A percentile compares a stretch with the other conserved stretches of the same genome.
phyloP scores from a whole-genome alignment of 495 filamentous ascomycete species.

The Hypoxylon lenormandii region DNA sequence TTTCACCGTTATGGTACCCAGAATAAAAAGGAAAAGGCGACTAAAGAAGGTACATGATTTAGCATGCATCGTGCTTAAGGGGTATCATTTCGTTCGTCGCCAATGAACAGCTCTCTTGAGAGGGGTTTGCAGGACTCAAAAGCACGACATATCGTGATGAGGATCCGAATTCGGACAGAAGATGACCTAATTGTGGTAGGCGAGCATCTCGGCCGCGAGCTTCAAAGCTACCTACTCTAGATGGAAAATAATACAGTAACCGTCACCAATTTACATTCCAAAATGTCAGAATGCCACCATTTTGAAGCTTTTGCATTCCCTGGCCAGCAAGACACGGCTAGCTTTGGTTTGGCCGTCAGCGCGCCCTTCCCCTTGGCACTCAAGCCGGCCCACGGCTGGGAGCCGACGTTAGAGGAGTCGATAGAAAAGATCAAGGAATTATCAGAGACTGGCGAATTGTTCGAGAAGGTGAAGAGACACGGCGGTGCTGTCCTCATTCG shows the following conservation, averaged over 20 bases:
- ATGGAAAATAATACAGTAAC: background rate
- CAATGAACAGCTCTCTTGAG: background rate
- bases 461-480: slow-evolving; percentile 24
- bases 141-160: background rate
- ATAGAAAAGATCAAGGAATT: slow-evolving; percentile 4
- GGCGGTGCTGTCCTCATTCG: slow-evolving; percentile 44
- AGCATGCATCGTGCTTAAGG: background rate
- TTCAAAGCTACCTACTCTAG: background rate
- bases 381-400: background rate
- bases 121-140: background rate
- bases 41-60: too few species aligned
- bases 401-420: slow-evolving; percentile 8
- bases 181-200: background rate
- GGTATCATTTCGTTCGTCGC: background rate
- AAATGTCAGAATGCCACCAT: slow-evolving; percentile 1
- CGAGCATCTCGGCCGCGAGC: background rate
- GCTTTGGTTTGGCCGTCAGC: slow-evolving; percentile 5
- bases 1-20: too few species aligned
- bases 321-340: slow-evolving; percentile 21
- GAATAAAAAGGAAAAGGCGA: too few species aligned
- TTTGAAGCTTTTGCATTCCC: slow-evolving; percentile 12
- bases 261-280: background rate
- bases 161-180: background rate
- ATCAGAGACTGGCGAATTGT: slow-evolving; percentile 33
- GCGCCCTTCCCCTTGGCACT: slow-evolving; percentile 22